phyloP scores from a whole-genome alignment of 805 yeast genomes.

The Wickerhamomyces tratensis region DNA sequence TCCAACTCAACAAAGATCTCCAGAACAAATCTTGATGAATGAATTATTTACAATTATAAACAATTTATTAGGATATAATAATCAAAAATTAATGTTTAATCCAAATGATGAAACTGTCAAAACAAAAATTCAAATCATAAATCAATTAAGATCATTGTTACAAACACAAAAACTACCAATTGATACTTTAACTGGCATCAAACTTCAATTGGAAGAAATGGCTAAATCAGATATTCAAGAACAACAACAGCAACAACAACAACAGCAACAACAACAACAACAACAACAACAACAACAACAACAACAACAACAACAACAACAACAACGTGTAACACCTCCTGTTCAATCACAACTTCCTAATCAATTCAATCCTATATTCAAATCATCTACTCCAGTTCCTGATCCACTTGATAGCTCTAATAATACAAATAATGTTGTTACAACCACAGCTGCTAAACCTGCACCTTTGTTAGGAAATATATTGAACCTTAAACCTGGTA shows the following conservation, averaged over 20 bases:
- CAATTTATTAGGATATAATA: constrained; percentile 22
- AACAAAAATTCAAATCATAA: constrained; percentile 23
- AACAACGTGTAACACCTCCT: constrained; percentile 1
- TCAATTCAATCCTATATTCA: no score
- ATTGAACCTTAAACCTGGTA: neutral
- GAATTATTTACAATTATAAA: constrained; percentile 24
- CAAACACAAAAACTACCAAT: constrained; percentile 22
- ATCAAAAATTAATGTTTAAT: constrained; percentile 19
- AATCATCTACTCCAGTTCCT: no score
- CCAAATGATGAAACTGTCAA: constrained; percentile 21
- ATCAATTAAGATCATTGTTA: constrained; percentile 25
- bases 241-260: constrained; percentile 10
- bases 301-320: constrained; percentile 4
- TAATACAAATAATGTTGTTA: no score
- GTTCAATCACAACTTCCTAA: no score
- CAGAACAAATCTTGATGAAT: neutral
- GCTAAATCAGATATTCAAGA: constrained; percentile 20
- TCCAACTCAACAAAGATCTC: constrained; percentile 13
- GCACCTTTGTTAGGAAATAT: neutral
- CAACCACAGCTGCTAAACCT: no score
- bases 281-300: constrained; percentile 1
- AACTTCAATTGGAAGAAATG: constrained; percentile 26
- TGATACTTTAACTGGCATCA: constrained; percentile 23
- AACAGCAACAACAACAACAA: constrained; percentile 7
- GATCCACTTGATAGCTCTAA: no score